Percentiles rank a stretch among this genome's conserved stretches.
phyloP scores from a whole-genome alignment of 805 yeast species.

The Metschnikowia lachancei region DNA sequence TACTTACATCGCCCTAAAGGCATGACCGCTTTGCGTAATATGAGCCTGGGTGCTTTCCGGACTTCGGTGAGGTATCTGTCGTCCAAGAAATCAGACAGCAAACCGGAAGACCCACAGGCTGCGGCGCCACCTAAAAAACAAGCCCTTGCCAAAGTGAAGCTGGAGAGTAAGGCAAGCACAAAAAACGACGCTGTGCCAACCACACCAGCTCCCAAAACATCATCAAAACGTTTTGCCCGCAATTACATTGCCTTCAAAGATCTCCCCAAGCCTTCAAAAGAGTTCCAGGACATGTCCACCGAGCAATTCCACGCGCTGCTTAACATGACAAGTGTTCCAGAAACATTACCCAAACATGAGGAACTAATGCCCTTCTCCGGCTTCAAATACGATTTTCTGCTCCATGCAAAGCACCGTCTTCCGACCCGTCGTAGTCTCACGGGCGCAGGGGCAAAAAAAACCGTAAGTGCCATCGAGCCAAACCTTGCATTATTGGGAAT shows the following conservation, averaged over 20 bases:
- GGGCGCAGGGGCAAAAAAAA: background rate
- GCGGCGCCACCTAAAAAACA: constrained; percentile 8
- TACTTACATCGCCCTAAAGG: constrained; percentile 1
- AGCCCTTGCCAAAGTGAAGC: constrained; percentile 8
- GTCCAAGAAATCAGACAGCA: constrained; percentile 17
- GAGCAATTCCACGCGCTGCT: constrained; percentile 18
- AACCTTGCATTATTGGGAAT: constrained; percentile 14
- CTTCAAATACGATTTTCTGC: constrained; percentile 12
- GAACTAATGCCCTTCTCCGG: constrained; percentile 6
- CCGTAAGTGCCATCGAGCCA: constrained; percentile 8
- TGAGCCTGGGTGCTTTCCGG: constrained; percentile 5
- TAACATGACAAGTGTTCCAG: constrained; percentile 12
- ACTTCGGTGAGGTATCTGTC: constrained; percentile 14
- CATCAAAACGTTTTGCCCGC: constrained; percentile 4
- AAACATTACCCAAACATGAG: constrained; percentile 6
- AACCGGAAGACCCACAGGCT: constrained; percentile 8
- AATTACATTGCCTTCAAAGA: constrained; percentile 29
- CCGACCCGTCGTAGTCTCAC: constrained; percentile 6
- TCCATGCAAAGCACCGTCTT: constrained; percentile 9
- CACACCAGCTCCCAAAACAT: background rate
- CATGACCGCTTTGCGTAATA: background rate
- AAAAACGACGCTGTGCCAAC: constrained; percentile 1
- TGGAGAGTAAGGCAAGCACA: constrained; percentile 6
- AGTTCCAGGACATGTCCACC: constrained; percentile 14
- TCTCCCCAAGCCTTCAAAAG: constrained; percentile 32